Base-by-base conservation (phyloP, 352 stramenopile species). In the Blastocystis sp. region DNA sequence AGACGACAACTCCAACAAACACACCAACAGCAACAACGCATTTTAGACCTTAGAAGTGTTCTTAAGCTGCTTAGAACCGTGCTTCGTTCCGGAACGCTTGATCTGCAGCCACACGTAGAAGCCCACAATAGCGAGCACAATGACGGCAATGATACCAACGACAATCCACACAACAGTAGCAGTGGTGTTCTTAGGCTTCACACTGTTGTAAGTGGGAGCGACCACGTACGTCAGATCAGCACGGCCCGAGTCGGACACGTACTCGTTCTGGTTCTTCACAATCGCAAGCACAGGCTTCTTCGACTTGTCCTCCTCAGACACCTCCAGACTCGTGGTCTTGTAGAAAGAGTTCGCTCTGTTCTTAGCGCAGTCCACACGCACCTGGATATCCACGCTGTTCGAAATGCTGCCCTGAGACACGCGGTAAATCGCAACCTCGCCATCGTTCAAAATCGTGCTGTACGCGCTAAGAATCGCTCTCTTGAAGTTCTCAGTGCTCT, bases 61-160 rank as follows among this genome's bases (percentile, higher is more conserved):
- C 71, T 74, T 74, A 3, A 74, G 63, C 37, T 74, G 63, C 35
- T 37, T 74, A 6, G 63, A 74, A 45, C 71, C 71, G 37, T 81
- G 65, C 50, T 61, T 81, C 9, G 71, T 50, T 10, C 63, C 63
- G 12, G 26, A n/a, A 41, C 71, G n/a, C 71, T 81, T 81, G 24
- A 81, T 33, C 55, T 81, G 71, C 71, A 81, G 55, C 71, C 71
- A 81, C 19, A 81, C 41, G 31, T 81, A 81, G 71, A 81, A 81
- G n/a, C 71, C 71, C 10, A 81, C 71, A 37, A 81, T 51, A 16
- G 26, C 71, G 33, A 62, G 19, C 45, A 81, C 45, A 67, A 81
- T 81, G n/a, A 81, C 41, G 62, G 24, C 50, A 50, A 81, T 63
- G 59, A 81, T 81, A 6, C 65, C 45, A 2, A 59, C 39, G 0